Evolutionary conservation across 1,284 basidiomycete genomes (phyloP).

Genomic region (Pyrrhoderma noxium): DNA sequence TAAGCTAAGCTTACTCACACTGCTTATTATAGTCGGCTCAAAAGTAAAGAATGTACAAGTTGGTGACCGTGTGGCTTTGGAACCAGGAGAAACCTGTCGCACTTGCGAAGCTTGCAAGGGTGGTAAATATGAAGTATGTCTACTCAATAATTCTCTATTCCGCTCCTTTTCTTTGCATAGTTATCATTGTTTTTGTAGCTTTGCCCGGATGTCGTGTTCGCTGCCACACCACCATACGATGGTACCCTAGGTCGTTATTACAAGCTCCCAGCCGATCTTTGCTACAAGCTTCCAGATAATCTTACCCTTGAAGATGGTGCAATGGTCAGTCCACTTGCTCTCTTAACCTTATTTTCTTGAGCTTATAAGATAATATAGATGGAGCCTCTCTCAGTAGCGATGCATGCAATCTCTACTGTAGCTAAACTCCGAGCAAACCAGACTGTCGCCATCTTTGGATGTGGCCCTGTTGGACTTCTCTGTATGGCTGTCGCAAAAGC

Average conservation of each 20-base stretch:
- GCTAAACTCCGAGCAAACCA: constrained; percentile 69
- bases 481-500: constrained; percentile 92
- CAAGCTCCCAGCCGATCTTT: constrained; percentile 65
- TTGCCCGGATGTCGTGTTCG: constrained; percentile 75
- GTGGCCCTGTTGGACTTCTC: constrained; percentile 89
- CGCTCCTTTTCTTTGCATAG: constrained; percentile 3
- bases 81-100: constrained; percentile 75
- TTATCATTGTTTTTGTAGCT: too few species aligned
- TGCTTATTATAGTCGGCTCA: constrained; percentile 46
- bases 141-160: constrained; percentile 15
- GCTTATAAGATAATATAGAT: constrained; percentile 45
- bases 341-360: background rate
- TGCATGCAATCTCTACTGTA: constrained; percentile 80
- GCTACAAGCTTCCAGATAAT: constrained; percentile 65
- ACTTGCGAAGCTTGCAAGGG: constrained; percentile 67
- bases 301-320: constrained; percentile 79
- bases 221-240: constrained; percentile 86
- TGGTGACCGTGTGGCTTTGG: constrained; percentile 85
- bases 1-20: too few species aligned
- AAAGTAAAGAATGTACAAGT: constrained; percentile 67
- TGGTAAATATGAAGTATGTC: constrained; percentile 70
- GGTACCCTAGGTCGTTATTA: constrained; percentile 85
- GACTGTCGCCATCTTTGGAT: constrained; percentile 77
- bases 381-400: constrained; percentile 89
- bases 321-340: constrained; percentile 44